These are phyloP conservation scores for Scedosporium minutisporum DNA, from an alignment of 2,329 filamentous ascomycete genomes.

Conservation along the genomic window DNA sequence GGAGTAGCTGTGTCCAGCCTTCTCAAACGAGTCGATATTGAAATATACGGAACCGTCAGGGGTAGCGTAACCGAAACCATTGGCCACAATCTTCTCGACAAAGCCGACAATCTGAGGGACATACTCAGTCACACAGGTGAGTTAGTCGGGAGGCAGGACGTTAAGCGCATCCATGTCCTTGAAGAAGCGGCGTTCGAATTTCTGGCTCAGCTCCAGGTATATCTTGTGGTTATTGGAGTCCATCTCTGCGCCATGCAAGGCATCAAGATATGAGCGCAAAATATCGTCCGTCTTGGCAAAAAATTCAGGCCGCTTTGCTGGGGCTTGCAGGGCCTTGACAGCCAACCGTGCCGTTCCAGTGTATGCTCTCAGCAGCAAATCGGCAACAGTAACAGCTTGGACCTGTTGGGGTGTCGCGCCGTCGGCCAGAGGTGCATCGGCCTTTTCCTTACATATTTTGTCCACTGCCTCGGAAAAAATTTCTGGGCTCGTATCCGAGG, in stretches of 20 bases:
- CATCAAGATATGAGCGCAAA: conserved; percentile 74
- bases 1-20: conserved; percentile 74
- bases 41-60: conserved; percentile 84
- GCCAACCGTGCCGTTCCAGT: too few relatives aligned
- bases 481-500: too few relatives aligned
- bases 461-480: too few relatives aligned
- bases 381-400: too few relatives aligned
- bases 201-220: conserved; percentile 76
- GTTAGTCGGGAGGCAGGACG: conserved; percentile 67
- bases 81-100: conserved; percentile 71
- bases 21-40: conserved; percentile 79
- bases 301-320: conserved; percentile 37
- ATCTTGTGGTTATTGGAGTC: conserved; percentile 58
- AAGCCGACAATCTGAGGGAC: conserved; percentile 79
- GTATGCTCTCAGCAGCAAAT: too few relatives aligned
- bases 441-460: too few relatives aligned
- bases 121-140: conserved; percentile 90
- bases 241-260: conserved; percentile 50
- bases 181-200: conserved; percentile 80
- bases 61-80: conserved; percentile 73
- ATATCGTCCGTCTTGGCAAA: conserved; percentile 52
- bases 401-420: too few relatives aligned
- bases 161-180: conserved; percentile 82
- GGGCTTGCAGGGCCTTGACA: conserved; percentile 29
- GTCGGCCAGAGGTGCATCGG: too few relatives aligned